phyloP scores from a whole-genome alignment of 768 basidiomycete species.

The Xanthoconium purpureum region DNA sequence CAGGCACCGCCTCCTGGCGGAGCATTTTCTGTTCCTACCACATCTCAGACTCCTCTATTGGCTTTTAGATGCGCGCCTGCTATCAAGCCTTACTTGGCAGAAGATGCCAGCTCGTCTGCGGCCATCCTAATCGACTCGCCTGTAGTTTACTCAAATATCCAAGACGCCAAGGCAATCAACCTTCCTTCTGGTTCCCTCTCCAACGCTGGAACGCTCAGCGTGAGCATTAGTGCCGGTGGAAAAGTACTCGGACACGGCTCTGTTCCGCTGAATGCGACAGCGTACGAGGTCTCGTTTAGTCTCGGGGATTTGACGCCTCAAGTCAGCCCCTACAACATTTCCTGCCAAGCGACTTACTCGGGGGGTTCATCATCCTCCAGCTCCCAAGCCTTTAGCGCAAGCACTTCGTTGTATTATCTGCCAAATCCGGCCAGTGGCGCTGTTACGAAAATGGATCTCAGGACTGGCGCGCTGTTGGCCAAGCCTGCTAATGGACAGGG shows the following conservation, averaged over 20 bases:
- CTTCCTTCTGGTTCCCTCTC: constrained; percentile 29
- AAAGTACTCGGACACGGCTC: constrained; percentile 40
- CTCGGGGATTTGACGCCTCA: constrained; percentile 45
- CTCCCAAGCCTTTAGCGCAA: constrained; percentile 41
- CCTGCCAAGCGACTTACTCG: constrained; percentile 27
- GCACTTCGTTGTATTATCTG: constrained; percentile 45
- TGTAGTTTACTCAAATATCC: constrained; percentile 44
- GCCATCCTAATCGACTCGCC: constrained; percentile 54
- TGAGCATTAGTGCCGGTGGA: constrained; percentile 46
- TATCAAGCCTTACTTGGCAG: constrained; percentile 55
- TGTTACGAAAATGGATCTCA: constrained; percentile 58
- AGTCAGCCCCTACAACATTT: constrained; percentile 26
- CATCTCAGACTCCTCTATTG: constrained; percentile 42
- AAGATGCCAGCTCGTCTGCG: constrained; percentile 42
- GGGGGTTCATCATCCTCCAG: constrained; percentile 27
- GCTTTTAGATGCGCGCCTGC: constrained; percentile 58
- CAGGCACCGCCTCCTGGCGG: constrained; percentile 47
- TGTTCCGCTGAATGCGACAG: constrained; percentile 52
- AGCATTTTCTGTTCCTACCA: constrained; percentile 39
- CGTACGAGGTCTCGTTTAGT: constrained; percentile 46
- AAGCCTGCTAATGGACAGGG: constrained; percentile 47
- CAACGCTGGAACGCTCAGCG: constrained; percentile 31
- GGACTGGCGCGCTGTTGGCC: constrained; percentile 54
- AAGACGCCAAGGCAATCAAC: constrained; percentile 43
- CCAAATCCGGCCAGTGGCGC: constrained; percentile 46